A percentile compares a stretch with the other conserved stretches of the same genome.
These are phyloP conservation scores for Podospora pseudopauciseta DNA, from an alignment of 495 filamentous ascomycete species.

Conservation along the genomic window DNA sequence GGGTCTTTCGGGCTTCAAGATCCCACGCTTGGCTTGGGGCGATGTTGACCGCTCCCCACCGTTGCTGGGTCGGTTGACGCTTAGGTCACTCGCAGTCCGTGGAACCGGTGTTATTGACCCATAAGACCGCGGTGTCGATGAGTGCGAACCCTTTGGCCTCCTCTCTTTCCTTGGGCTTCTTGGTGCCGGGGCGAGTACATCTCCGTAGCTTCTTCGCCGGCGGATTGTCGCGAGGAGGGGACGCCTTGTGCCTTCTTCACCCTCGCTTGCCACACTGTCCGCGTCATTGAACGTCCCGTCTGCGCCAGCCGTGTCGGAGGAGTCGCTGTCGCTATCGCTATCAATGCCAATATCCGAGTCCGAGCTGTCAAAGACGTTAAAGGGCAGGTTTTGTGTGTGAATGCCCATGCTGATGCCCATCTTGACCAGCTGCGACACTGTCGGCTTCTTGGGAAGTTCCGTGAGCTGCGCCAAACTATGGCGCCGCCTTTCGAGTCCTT, in stretches of 20 bases:
- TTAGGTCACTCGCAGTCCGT: background rate
- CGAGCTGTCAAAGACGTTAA: conserved; percentile 58
- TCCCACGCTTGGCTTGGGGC: conserved; percentile 16
- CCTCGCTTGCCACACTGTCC: conserved; percentile 26
- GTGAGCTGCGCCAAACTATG: conserved; percentile 36
- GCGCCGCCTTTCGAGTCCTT: conserved; percentile 29
- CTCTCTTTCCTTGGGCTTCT: conserved; percentile 21
- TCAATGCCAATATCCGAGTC: conserved; percentile 37
- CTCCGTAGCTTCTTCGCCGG: conserved; percentile 38
- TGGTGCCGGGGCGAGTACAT: conserved; percentile 20
- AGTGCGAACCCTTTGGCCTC: conserved; percentile 15
- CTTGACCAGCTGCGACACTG: conserved; percentile 60
- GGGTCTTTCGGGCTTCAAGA: conserved; percentile 38
- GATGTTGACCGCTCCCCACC: conserved; percentile 1
- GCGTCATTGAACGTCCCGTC: conserved; percentile 35
- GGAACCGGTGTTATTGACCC: conserved; percentile 18
- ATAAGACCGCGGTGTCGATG: conserved; percentile 17
- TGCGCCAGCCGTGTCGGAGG: conserved; percentile 31
- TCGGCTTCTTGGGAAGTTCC: conserved; percentile 52
- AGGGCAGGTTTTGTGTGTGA: conserved; percentile 67
- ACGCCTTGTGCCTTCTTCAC: conserved; percentile 21
- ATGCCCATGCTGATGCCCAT: conserved; percentile 67
- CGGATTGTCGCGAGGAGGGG: conserved; percentile 28
- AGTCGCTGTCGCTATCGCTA: conserved; percentile 47
- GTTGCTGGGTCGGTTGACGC: conserved; percentile 5